These are phyloP conservation scores for Aspergillus niger DNA, from an alignment of 2,329 filamentous ascomycete species.

Conservation along the genomic window DNA sequence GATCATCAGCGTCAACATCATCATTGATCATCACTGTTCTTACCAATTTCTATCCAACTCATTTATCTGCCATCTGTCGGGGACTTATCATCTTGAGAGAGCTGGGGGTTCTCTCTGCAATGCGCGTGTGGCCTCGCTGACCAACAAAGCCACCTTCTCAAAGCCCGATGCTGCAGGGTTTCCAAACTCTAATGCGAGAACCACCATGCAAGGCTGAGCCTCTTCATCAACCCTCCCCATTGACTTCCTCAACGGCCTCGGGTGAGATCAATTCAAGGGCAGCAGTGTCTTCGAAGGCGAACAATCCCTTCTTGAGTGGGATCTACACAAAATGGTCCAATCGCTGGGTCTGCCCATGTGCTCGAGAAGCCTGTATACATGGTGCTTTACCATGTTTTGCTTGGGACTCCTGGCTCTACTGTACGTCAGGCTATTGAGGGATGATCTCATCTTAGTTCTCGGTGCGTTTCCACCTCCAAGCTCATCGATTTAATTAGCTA, in stretches of 20 bases:
- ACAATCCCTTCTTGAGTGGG: neutral
- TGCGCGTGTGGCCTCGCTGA: neutral
- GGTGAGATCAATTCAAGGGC: neutral
- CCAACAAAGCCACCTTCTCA: neutral
- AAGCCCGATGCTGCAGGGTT: neutral
- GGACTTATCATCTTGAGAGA: neutral
- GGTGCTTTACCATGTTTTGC: neutral
- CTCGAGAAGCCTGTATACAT: neutral
- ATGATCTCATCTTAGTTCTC: neutral
- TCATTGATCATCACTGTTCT: too few species aligned
- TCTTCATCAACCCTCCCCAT: neutral
- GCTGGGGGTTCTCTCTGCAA: neutral
- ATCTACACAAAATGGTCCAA: neutral
- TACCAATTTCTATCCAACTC: too few species aligned
- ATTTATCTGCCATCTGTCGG: too few species aligned
- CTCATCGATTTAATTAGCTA: neutral
- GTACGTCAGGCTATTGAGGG: neutral
- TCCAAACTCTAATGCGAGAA: neutral
- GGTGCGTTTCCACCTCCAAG: neutral
- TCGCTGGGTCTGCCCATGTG: neutral
- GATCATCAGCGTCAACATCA: neutral
- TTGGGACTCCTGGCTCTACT: neutral
- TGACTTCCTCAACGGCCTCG: neutral
- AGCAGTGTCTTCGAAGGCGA: neutral
- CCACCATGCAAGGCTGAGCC: neutral